Conservation (phyloP, 2,329 filamentous ascomycete species). For the Exophiala sideris region DNA sequence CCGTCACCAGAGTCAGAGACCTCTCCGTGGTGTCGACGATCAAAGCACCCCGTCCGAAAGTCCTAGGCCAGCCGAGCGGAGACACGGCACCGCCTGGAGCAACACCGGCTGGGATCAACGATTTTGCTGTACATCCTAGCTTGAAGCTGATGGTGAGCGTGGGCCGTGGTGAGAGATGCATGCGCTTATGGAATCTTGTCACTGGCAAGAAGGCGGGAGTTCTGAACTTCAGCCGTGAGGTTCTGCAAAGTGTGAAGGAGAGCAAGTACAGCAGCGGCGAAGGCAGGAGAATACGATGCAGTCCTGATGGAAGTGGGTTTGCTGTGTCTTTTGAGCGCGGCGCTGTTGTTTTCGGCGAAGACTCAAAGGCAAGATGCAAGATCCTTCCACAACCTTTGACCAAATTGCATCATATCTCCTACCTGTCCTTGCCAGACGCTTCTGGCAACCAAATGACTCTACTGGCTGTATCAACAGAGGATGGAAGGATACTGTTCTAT, state of each 20-base stretch:
- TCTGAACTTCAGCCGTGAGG: conserved; percentile 72
- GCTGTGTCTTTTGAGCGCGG: conserved; percentile 86
- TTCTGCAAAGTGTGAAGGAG: conserved; percentile 74
- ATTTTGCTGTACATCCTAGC: conserved; percentile 91
- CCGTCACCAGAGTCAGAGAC: conserved; percentile 80
- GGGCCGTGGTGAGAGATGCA: conserved; percentile 80
- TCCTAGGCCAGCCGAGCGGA: conserved; percentile 75
- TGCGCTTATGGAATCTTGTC: conserved; percentile 94
- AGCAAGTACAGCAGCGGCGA: conserved; percentile 74
- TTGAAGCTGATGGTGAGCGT: conserved; percentile 97
- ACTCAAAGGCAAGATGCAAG: conserved; percentile 75
- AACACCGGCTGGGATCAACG: conserved; percentile 83
- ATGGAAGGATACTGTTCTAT: conserved; percentile 82
- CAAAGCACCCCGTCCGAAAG: conserved; percentile 81
- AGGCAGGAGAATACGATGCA: conserved; percentile 78
- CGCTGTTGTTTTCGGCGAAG: conserved; percentile 72
- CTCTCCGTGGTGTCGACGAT: conserved; percentile 85
- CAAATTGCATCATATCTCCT: conserved; percentile 80
- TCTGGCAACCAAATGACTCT: conserved; percentile 48
- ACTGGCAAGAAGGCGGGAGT: conserved; percentile 95
- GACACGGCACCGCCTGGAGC: conserved; percentile 82
- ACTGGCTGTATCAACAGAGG: conserved; percentile 80
- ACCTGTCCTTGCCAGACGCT: conserved; percentile 53
- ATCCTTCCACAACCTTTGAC: conserved; percentile 65
- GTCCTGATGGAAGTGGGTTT: conserved; percentile 73